These are phyloP conservation scores for Suillus discolor DNA, from an alignment of 768 basidiomycete species.

Conservation along the genomic window DNA sequence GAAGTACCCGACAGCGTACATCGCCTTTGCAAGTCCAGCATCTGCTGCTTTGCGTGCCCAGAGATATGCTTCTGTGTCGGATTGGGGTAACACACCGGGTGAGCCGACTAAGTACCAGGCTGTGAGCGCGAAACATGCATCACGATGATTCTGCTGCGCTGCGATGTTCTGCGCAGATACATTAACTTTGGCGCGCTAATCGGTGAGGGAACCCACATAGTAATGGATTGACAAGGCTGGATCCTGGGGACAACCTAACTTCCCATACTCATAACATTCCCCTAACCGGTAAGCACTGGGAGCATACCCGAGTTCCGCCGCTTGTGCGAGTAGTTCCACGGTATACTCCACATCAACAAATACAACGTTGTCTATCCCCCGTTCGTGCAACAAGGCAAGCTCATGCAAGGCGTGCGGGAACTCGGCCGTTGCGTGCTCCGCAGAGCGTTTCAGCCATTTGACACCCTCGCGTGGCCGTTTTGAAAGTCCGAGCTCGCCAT, in stretches of 20 bases:
- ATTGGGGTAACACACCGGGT: conserved; percentile 95
- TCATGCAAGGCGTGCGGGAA: conserved; percentile 97
- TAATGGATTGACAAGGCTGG: conserved; percentile 98
- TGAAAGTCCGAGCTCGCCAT: conserved; percentile 87
- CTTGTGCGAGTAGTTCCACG: conserved; percentile 91
- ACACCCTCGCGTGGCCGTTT: conserved; percentile 95
- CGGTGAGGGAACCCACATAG: conserved; percentile 73
- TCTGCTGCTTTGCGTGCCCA: conserved; percentile 98
- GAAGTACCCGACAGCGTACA: conserved; percentile 99
- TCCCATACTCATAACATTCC: conserved; percentile 99
- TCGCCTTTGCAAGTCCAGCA: conserved; percentile 87
- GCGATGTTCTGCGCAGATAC: conserved; percentile 78
- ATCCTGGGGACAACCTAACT: conserved; percentile 97
- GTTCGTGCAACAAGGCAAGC: conserved; percentile 89
- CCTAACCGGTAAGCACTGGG: conserved; percentile 95
- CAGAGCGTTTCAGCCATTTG: conserved; percentile 97
- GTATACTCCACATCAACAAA: conserved; percentile 98
- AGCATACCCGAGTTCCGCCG: conserved; percentile 94
- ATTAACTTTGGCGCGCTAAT: not conserved
- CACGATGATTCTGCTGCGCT: conserved; percentile 94
- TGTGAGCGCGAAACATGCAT: conserved; percentile 96
- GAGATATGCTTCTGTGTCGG: conserved; percentile 96
- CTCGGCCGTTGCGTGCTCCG: conserved; percentile 91
- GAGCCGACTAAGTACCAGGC: conserved; percentile 99
- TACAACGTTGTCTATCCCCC: conserved; percentile 97